Evolutionary conservation across 1,284 basidiomycete species (phyloP).

Genomic region (Inonotus obliquus): DNA sequence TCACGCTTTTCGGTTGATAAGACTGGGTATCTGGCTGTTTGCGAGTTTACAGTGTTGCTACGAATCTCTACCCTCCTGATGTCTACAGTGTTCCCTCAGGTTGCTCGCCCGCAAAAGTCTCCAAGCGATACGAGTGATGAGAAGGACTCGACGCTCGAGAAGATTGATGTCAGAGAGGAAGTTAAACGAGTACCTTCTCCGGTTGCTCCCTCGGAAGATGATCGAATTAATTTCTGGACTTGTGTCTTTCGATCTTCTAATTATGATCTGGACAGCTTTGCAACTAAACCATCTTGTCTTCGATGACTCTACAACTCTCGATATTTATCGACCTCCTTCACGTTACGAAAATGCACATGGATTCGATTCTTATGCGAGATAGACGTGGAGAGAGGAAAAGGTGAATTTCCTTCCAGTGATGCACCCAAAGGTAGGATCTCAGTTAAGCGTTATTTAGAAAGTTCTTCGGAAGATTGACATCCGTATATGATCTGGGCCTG

Average conservation of each 20-base stretch:
- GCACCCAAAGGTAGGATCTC: background rate
- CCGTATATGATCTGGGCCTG: constrained; percentile 30
- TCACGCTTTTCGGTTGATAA: background rate
- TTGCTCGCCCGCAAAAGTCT: background rate
- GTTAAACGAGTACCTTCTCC: constrained; percentile 28
- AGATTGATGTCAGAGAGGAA: constrained; percentile 18
- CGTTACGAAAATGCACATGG: constrained; percentile 26
- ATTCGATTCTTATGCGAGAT: constrained; percentile 34
- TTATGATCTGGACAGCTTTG: constrained; percentile 24
- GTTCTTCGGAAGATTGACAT: constrained; percentile 29
- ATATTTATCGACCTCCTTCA: constrained; percentile 21
- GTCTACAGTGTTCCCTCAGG: background rate
- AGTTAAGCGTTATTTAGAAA: constrained; percentile 1
- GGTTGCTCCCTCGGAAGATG: constrained; percentile 24
- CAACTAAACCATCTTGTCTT: constrained; percentile 33
- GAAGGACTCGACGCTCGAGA: constrained; percentile 18
- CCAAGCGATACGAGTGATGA: constrained; percentile 24
- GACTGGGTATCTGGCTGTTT: background rate
- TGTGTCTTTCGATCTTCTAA: constrained; percentile 20
- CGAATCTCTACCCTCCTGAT: background rate
- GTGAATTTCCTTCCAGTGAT: background rate
- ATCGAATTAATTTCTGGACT: constrained; percentile 24
- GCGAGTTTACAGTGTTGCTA: background rate
- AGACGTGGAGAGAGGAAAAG: constrained; percentile 36
- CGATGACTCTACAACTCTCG: constrained; percentile 26